Evolutionary conservation across 768 basidiomycete genomes (phyloP).

Genomic region (Tulasnella sp.): DNA sequence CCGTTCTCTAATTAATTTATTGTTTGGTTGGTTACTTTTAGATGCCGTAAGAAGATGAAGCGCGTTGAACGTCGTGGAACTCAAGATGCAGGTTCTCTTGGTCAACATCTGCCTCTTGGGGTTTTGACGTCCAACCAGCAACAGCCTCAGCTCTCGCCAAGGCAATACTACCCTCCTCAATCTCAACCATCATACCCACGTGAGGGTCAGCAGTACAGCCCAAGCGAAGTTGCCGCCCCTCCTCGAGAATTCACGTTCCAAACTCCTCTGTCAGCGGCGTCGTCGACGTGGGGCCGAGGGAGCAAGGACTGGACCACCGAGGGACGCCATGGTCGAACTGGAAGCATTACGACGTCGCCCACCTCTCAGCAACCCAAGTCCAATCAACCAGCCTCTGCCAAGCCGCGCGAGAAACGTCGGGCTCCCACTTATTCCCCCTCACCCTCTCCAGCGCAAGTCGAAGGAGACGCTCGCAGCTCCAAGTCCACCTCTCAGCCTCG

Average conservation of each 20-base stretch:
- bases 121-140: background rate
- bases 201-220: background rate
- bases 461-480: background rate
- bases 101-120: background rate
- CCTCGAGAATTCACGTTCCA: background rate
- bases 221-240: background rate
- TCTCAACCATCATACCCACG: background rate
- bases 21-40: constrained; percentile 28
- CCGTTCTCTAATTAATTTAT: background rate
- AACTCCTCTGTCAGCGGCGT: background rate
- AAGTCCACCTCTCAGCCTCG: constrained; percentile 1
- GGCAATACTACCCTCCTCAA: background rate
- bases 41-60: constrained; percentile 82
- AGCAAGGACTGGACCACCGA: background rate
- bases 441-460: background rate
- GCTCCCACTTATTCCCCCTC: background rate
- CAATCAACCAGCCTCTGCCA: background rate
- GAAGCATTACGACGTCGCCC: background rate
- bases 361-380: background rate
- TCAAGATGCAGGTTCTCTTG: constrained; percentile 21
- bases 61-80: constrained; percentile 61
- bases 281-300: background rate
- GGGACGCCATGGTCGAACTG: background rate
- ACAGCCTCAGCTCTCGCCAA: background rate
- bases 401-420: background rate